Base-by-base conservation (phyloP, 1,139 yeast species). In the Taphrina deformans region DNA sequence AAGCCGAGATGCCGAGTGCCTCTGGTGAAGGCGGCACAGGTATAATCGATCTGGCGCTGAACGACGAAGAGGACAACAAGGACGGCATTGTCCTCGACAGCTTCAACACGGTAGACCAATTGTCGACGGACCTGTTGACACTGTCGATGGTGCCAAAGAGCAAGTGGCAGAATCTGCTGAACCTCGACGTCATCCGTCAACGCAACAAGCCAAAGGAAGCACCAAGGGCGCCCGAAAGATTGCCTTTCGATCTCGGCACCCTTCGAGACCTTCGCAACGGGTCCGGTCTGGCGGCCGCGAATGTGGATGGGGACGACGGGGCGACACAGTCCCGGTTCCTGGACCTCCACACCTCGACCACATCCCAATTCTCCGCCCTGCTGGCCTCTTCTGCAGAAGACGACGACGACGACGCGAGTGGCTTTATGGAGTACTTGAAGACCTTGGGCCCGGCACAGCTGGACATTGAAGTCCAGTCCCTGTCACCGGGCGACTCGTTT, bases 191-290 rank as follows among this genome's bases (percentile, higher is more conserved):
- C 4, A 92, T 95, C 70, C 89, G 56, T 72, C 85, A 83, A 74
- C 83, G 98, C 72, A 91, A 91, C 73, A 93, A 89, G 75, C 97
- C 99, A 9, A 86, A 80, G 67, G 97, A 90, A 73, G 88, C 95
- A 0, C 89, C 95, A 27, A 89, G 89, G 79, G 90, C 87, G 70
- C 92, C 97, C 1, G 88, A 87, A 70, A 83, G 85, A 68, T 85
- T 91, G 0, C 98, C 99, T 9, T 85, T 85, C 72, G 95, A 95
- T 77, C 79, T 95, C 68, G 55, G 71, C 9, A 55, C 65, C 16
- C 41, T 62, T 23, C 63, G 62, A 21, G 69, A 67, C 26, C 45
- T 53, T 27, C 41, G 68, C 65, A 48, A 55, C 65, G 44, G 67
- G 65, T 21, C 61, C 51, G 48, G 65, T 64, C 24, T 67, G 62